Evolutionary conservation across 495 filamentous ascomycete species (phyloP).

Genomic region (Cryomyces antarcticus): DNA sequence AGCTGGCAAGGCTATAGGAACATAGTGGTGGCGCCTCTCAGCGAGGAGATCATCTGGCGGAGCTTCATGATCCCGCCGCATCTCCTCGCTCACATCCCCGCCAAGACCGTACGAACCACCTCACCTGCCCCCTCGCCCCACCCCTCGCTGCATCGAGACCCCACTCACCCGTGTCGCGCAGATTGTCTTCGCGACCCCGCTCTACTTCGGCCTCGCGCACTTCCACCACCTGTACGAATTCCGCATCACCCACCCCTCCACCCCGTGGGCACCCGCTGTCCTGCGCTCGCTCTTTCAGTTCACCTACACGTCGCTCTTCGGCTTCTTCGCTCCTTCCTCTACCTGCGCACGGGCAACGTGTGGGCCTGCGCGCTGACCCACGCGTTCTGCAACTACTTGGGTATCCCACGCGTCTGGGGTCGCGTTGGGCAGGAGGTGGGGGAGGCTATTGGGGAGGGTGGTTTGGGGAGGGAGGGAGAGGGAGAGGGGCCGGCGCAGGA

Average conservation of each 20-base stretch:
- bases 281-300: conserved; percentile 66
- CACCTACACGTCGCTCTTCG: conserved; percentile 82
- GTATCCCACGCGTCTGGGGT: conserved; percentile 74
- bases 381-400: conserved; percentile 82
- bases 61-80: conserved; percentile 65
- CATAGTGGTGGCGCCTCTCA: conserved; percentile 59
- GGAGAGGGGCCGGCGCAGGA: conserved; percentile 1
- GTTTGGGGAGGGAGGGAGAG: conserved; percentile 6
- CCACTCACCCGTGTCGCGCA: conserved; percentile 20
- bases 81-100: conserved; percentile 35
- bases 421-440: conserved; percentile 39
- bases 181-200: conserved; percentile 58
- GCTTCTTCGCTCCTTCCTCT: conserved; percentile 88
- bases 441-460: conserved; percentile 14
- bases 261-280: conserved; percentile 34
- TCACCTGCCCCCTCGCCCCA: background rate
- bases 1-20: conserved; percentile 38
- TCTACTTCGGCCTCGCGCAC: conserved; percentile 91
- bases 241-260: conserved; percentile 54
- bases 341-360: conserved; percentile 65
- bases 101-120: no score
- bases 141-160: conserved; percentile 1
- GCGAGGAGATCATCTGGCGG: conserved; percentile 87
- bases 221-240: conserved; percentile 95
- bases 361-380: conserved; percentile 54